Percentiles rank a stretch among this genome's conserved stretches.
phyloP scores from a whole-genome alignment of 1,284 basidiomycete species.

The Jaminaea rosea region DNA sequence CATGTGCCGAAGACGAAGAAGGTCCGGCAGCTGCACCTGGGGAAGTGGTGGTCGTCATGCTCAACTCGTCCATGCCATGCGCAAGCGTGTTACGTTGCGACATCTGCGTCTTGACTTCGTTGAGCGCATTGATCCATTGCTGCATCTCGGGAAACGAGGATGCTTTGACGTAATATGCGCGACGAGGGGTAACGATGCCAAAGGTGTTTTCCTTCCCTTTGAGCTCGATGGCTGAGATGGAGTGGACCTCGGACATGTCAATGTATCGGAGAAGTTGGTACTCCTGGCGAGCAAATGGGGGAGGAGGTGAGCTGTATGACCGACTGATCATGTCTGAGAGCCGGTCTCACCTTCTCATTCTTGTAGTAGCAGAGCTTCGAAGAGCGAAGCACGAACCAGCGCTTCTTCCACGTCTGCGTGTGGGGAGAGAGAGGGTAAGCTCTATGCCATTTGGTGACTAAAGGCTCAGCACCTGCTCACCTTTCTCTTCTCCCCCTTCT shows the following conservation, averaged over 20 bases:
- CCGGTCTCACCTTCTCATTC: conserved; percentile 56
- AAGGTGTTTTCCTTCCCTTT: conserved; percentile 86
- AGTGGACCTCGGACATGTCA: conserved; percentile 79
- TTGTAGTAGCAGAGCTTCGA: conserved; percentile 95
- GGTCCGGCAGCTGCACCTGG: too few species aligned
- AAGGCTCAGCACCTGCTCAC: conserved; percentile 50
- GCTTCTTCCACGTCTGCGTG: conserved; percentile 86
- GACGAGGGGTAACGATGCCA: conserved; percentile 77
- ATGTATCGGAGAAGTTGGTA: conserved; percentile 74
- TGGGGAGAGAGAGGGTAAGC: not conserved
- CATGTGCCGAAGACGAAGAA: too few species aligned
- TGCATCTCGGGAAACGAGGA: conserved; percentile 63
- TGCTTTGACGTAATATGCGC: conserved; percentile 90
- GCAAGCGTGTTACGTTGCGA: conserved; percentile 32
- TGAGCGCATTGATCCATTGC: conserved; percentile 75
- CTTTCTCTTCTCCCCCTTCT: conserved; percentile 94
- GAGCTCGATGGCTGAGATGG: conserved; percentile 74
- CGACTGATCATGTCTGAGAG: not conserved
- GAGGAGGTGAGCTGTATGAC: not conserved
- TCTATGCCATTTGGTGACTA: not conserved
- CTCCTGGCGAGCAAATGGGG: conserved; percentile 14
- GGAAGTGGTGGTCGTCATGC: too few species aligned
- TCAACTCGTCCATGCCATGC: conserved; percentile 24
- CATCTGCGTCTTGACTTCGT: conserved; percentile 60
- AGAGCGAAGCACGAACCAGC: conserved; percentile 91